A percentile compares a stretch with the other conserved stretches of the same genome.
Evolutionary conservation across 495 filamentous ascomycete species (phyloP).

Genomic region (Penicilliopsis zonata): DNA sequence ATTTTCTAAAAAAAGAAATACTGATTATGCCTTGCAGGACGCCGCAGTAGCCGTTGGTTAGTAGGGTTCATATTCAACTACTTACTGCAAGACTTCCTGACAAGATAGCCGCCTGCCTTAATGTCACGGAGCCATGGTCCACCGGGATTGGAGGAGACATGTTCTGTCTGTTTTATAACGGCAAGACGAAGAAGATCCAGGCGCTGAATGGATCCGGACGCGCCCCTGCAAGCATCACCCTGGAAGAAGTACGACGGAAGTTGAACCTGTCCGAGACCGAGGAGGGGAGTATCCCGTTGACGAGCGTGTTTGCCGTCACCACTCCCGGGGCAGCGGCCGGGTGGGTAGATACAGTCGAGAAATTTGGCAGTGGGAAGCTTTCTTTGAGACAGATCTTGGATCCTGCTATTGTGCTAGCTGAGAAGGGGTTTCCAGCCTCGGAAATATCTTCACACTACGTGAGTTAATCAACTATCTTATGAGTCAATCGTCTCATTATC

Average conservation of each 20-base stretch:
- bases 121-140: constrained; percentile 84
- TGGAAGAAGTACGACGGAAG: constrained; percentile 56
- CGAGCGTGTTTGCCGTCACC: constrained; percentile 71
- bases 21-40: constrained; percentile 55
- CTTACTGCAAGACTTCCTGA: no score
- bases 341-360: constrained; percentile 86
- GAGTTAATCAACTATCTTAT: constrained; percentile 26
- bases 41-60: constrained; percentile 77
- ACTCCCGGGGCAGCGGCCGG: constrained; percentile 87
- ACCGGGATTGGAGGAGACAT: constrained; percentile 97
- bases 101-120: constrained; percentile 74
- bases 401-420: constrained; percentile 77
- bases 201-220: constrained; percentile 89
- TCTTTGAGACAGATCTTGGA: constrained; percentile 63
- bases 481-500: neutral
- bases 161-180: constrained; percentile 92
- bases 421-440: constrained; percentile 81
- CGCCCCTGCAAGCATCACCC: constrained; percentile 52
- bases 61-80: no score
- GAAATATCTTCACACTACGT: constrained; percentile 65
- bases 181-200: constrained; percentile 65
- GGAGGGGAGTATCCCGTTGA: constrained; percentile 55
- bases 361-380: constrained; percentile 82
- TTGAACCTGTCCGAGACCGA: constrained; percentile 54
- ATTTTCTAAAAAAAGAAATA: no score